These are phyloP conservation scores for Corylus avellana DNA, from an alignment of 306 rosid species.

Conservation along the genomic window DNA sequence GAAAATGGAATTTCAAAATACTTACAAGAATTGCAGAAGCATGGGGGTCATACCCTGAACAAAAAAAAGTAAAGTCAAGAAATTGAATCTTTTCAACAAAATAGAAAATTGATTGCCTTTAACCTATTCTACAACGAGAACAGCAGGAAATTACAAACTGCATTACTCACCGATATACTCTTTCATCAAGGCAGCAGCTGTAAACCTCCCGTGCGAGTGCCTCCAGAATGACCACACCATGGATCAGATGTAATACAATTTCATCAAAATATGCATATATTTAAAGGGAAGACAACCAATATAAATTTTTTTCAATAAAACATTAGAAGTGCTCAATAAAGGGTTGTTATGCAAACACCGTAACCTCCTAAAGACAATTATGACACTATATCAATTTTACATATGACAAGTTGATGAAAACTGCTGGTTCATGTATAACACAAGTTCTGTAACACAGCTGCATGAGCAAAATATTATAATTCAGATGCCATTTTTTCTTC, in stretches of 20 bases:
- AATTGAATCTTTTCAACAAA: background rate
- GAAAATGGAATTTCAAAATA: constrained; percentile 20
- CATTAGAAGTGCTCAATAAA: background rate
- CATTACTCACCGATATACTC: constrained; percentile 55
- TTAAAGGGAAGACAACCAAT: constrained; percentile 21
- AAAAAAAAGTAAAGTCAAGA: constrained; percentile 11
- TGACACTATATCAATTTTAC: background rate
- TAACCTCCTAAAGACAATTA: background rate
- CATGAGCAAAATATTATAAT: constrained; percentile 17
- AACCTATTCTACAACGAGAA: background rate
- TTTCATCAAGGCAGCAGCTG: constrained; percentile 45
- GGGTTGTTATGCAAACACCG: background rate
- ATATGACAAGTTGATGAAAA: background rate
- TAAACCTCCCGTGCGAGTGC: constrained; percentile 63
- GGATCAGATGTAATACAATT: constrained; percentile 75
- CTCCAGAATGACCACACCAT: constrained; percentile 69
- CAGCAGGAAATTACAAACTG: background rate
- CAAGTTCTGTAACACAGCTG: background rate
- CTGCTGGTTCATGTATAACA: too few species aligned
- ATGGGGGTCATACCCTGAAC: constrained; percentile 34
- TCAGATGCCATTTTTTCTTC: background rate
- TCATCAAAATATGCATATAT: constrained; percentile 57
- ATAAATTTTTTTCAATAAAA: background rate
- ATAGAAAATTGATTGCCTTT: background rate
- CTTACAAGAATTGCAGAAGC: constrained; percentile 40